Conservation (phyloP, 148 eudicot species). For the Vaccinium myrtillus region DNA sequence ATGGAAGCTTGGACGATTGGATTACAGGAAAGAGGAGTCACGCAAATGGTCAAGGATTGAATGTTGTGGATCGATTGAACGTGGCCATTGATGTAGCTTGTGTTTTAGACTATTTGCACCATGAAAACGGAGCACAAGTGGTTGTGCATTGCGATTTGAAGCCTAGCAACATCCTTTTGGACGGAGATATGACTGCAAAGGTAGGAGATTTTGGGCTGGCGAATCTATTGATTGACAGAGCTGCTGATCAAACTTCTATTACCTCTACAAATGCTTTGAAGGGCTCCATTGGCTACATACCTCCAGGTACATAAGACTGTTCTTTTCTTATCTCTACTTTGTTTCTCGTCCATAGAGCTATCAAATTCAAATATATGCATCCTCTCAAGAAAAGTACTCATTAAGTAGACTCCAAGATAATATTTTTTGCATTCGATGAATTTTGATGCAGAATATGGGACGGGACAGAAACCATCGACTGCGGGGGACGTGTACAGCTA, state of each 20-base stretch:
- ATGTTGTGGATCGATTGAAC: constrained; percentile 38
- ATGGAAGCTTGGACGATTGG: constrained; percentile 44
- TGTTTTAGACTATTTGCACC: constrained; percentile 54
- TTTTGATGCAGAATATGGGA: constrained; percentile 45
- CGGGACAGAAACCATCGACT: constrained; percentile 44
- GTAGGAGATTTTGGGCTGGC: constrained; percentile 75
- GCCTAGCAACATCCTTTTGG: constrained; percentile 61
- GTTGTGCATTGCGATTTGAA: constrained; percentile 75
- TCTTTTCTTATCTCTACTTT: neutral
- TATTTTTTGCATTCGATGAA: neutral
- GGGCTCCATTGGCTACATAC: constrained; percentile 73
- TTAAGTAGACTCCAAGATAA: neutral
- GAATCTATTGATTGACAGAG: constrained; percentile 31
- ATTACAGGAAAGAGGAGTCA: constrained; percentile 30
- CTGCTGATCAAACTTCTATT: constrained; percentile 27
- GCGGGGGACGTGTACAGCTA: constrained; percentile 58
- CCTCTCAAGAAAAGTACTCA: neutral
- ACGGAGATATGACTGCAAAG: constrained; percentile 56
- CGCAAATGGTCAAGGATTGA: constrained; percentile 34
- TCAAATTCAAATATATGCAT: too few species aligned
- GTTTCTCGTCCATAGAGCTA: neutral
- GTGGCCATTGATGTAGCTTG: constrained; percentile 49
- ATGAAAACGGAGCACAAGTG: constrained; percentile 42
- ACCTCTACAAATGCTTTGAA: constrained; percentile 45
- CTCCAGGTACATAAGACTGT: constrained; percentile 47